A percentile compares a stretch with the other conserved stretches of the same genome.
phyloP scores from a whole-genome alignment of 306 rosid genomes.

The Castanea crenata region DNA sequence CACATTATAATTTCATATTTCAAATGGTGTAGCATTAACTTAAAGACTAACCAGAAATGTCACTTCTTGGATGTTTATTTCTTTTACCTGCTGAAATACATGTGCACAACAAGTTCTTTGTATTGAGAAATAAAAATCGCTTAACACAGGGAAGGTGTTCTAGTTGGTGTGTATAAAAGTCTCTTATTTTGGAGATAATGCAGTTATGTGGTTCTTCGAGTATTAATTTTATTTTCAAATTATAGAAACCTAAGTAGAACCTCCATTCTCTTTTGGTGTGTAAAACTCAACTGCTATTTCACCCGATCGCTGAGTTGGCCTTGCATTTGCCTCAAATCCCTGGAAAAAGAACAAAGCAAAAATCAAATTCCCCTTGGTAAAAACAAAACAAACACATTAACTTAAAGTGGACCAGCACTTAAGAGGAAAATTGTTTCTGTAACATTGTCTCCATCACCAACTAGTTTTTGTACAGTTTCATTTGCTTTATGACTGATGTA shows the following conservation, averaged over 20 bases:
- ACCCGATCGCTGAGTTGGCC: conserved; percentile 49
- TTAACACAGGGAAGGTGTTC: not conserved
- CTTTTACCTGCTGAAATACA: not conserved
- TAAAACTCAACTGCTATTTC: conserved; percentile 46
- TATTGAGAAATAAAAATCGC: not conserved
- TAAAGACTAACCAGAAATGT: not conserved
- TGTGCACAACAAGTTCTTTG: not conserved
- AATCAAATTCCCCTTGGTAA: not conserved
- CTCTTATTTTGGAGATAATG: not conserved
- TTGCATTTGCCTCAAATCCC: conserved; percentile 61
- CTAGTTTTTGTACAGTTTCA: not conserved
- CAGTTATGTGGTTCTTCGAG: not conserved
- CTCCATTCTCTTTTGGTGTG: conserved; percentile 8
- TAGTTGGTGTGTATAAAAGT: no score
- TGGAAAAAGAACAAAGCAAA: conserved; percentile 11
- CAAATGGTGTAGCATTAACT: no score
- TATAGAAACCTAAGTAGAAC: no score
- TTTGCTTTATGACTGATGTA: no score
- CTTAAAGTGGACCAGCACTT: no score
- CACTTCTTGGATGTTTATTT: not conserved
- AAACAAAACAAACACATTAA: no score
- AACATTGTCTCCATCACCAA: not conserved
- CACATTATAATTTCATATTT: no score
- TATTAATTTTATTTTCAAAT: not conserved
- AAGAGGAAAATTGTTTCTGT: not conserved